Evolutionary conservation across 768 basidiomycete species (phyloP).

Genomic region (Naganishia vaughanmartiniae): DNA sequence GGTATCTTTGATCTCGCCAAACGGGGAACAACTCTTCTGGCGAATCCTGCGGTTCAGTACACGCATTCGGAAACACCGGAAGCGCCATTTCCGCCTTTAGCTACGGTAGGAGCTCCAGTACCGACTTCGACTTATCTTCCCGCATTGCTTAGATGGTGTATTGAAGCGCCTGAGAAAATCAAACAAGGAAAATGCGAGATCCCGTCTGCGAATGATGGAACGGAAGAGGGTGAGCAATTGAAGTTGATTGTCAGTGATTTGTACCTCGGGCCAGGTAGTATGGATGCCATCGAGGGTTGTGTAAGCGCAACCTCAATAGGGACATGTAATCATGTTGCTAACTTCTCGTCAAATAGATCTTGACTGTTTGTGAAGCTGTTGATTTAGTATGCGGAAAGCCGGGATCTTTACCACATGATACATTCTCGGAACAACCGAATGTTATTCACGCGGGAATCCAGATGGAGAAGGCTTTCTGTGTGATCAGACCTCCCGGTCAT

Average conservation of each 20-base stretch:
- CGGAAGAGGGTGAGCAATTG: conserved; percentile 29
- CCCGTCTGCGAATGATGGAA: conserved; percentile 31
- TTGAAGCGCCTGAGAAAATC: conserved; percentile 46
- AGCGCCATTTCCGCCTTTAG: conserved; percentile 36
- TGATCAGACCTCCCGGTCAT: conserved; percentile 86
- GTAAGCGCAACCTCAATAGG: conserved; percentile 34
- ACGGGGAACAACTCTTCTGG: conserved; percentile 38
- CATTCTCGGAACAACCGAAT: background rate
- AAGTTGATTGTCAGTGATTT: conserved; percentile 48
- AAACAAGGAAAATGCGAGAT: conserved; percentile 49
- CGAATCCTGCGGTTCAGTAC: conserved; percentile 43
- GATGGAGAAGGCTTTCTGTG: conserved; percentile 66
- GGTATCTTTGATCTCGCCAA: background rate
- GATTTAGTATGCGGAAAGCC: conserved; percentile 58
- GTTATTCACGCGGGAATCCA: background rate
- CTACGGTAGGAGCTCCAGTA: background rate
- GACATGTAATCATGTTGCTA: background rate
- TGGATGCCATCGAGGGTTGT: conserved; percentile 50
- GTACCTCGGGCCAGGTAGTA: conserved; percentile 49
- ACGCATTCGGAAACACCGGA: conserved; percentile 42
- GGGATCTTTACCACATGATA: background rate
- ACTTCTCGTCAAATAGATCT: conserved; percentile 35
- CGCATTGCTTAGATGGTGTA: conserved; percentile 44
- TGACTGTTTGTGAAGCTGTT: conserved; percentile 75
- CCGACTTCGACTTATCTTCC: conserved; percentile 40